Conservation (phyloP, 257 asterid species). For the Solanum rostratum region DNA sequence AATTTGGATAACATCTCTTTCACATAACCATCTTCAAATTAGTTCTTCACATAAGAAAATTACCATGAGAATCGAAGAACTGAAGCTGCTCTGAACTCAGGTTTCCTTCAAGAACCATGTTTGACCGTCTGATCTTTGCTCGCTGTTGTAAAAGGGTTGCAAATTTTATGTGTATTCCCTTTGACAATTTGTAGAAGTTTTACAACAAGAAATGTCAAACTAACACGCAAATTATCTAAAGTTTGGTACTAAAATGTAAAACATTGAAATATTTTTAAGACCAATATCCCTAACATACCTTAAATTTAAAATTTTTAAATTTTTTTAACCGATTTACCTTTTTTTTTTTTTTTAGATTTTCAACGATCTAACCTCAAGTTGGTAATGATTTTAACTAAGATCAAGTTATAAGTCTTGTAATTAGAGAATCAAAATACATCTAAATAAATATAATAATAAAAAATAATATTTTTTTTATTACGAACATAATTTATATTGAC, state of each 20-base stretch:
- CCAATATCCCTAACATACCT: too few species aligned
- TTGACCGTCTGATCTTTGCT: neutral
- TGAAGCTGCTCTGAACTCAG: conserved; percentile 17
- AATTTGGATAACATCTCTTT: neutral
- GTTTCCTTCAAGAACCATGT: conserved; percentile 22
- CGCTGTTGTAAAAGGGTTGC: neutral
- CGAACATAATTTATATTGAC: too few species aligned
- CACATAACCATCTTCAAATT: neutral
- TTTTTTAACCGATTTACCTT: too few species aligned
- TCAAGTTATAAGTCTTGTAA: too few species aligned
- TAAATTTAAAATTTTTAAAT: too few species aligned
- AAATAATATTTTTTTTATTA: too few species aligned
- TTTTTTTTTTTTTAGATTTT: too few species aligned
- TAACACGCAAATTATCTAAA: neutral
- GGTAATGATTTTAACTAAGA: too few species aligned
- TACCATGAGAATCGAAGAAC: conserved; percentile 33
- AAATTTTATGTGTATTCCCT: neutral
- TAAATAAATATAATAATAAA: too few species aligned
- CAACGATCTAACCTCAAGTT: too few species aligned
- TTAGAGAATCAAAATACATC: too few species aligned
- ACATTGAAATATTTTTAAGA: neutral
- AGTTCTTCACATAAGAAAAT: neutral
- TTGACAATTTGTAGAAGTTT: neutral
- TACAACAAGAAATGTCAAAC: neutral
- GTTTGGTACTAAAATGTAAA: neutral